A percentile compares a stretch with the other conserved stretches of the same genome.
Conservation (phyloP, 345 rosid species). For the Cochlearia excelsa region DNA sequence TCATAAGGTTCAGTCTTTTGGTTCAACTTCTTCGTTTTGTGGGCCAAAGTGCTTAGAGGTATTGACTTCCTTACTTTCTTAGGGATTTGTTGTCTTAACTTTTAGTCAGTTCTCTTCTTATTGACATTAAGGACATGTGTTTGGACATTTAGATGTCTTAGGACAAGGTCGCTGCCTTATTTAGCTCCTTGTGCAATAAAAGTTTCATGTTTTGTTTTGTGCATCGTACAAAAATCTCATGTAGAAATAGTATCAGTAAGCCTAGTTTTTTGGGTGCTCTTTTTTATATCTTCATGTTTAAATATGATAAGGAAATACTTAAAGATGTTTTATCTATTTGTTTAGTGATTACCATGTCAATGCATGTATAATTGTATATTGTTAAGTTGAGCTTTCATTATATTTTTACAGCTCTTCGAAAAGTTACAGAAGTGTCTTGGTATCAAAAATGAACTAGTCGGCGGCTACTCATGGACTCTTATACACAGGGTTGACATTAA, state of each 20-base stretch:
- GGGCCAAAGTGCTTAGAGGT: conserved; percentile 82
- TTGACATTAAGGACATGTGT: conserved; percentile 4
- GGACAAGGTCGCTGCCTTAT: conserved; percentile 1
- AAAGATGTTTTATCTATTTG: conserved; percentile 18
- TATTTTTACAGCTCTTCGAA: conserved; percentile 59
- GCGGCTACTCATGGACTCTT: conserved; percentile 40
- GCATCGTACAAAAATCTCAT: background rate
- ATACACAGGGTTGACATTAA: conserved; percentile 32
- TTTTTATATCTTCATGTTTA: background rate
- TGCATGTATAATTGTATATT: conserved; percentile 6
- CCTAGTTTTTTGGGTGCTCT: background rate
- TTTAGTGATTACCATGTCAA: background rate
- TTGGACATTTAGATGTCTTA: conserved; percentile 6
- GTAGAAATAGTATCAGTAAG: conserved; percentile 1
- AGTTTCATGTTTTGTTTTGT: background rate
- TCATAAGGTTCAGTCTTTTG: conserved; percentile 37
- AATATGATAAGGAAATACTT: background rate
- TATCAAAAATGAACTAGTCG: conserved; percentile 33
- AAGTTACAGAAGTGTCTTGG: conserved; percentile 73
- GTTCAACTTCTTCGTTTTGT: conserved; percentile 54
- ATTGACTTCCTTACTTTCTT: conserved; percentile 21
- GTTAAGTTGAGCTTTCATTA: conserved; percentile 7
- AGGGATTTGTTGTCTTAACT: conserved; percentile 3
- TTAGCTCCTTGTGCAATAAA: conserved; percentile 4
- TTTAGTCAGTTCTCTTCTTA: background rate